Evolutionary conservation across 2,329 filamentous ascomycete genomes (phyloP).

Genomic region (Huntiella moniliformis): DNA sequence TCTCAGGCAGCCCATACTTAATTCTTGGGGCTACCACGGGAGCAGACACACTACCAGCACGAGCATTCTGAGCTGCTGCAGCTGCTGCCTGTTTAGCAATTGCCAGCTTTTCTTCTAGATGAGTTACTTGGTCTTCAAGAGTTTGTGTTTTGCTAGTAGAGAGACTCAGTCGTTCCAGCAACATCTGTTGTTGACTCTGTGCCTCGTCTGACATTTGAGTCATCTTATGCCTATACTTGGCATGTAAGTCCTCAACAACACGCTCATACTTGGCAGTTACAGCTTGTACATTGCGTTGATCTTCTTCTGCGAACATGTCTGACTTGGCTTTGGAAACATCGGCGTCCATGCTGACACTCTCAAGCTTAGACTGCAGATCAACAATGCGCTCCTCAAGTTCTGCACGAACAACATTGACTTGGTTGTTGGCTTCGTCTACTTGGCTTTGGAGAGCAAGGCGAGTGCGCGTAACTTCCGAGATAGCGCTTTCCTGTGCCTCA

Average conservation of each 20-base stretch:
- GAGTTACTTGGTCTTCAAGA: constrained; percentile 64
- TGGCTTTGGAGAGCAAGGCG: constrained; percentile 64
- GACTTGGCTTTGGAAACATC: constrained; percentile 65
- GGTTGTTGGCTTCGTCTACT: constrained; percentile 64
- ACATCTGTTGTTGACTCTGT: constrained; percentile 58
- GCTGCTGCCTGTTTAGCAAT: constrained; percentile 74
- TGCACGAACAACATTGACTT: constrained; percentile 65
- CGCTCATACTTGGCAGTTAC: constrained; percentile 42
- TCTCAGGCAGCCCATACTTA: constrained; percentile 44
- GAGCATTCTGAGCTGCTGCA: constrained; percentile 62
- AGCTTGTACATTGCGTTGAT: constrained; percentile 29
- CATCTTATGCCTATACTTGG: constrained; percentile 56
- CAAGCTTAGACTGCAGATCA: constrained; percentile 54
- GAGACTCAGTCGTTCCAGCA: constrained; percentile 63
- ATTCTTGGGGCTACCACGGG: constrained; percentile 18
- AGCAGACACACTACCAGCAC: constrained; percentile 27
- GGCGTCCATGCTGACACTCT: constrained; percentile 58
- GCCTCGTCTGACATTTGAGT: constrained; percentile 63
- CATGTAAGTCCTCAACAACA: constrained; percentile 54
- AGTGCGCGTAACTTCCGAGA: constrained; percentile 63
- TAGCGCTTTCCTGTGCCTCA: constrained; percentile 62
- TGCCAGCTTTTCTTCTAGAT: constrained; percentile 79
- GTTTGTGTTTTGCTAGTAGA: constrained; percentile 72
- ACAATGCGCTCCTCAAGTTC: constrained; percentile 65
- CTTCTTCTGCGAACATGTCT: constrained; percentile 69